Evolutionary conservation across 2,329 filamentous ascomycete species (phyloP), one percentile per base, ranked within the genome.

Genomic region (Plenodomus lindquistii): DNA sequence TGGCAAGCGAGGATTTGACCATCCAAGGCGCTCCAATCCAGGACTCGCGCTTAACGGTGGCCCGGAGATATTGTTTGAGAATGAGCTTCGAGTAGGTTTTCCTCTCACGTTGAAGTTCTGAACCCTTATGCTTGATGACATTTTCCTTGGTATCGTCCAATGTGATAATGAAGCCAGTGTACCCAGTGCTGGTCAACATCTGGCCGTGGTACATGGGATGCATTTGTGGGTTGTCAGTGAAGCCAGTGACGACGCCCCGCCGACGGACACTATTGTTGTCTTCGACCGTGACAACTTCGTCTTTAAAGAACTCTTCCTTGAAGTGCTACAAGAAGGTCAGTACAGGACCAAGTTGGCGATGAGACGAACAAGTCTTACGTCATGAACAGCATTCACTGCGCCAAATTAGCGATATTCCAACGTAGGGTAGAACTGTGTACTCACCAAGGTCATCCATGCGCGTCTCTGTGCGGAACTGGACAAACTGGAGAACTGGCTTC

Each of bases 21-120:
- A 96, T 77, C 94, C 94, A 99, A 0, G 94, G 93, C 0, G 94
- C 94, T n/a, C 93, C 93, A 52, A 86, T 93, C 91, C 92, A 97
- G 3, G 91, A 84, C 66, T 97, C 94, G 52, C 93, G 81, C 2
- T 86, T 88, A n/a, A 97, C 88, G 0, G 91, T 94, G 72, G 95
- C 92, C 70, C 96, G 96, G 56, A 99, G 89, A 59, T 97, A 99
- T 5, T 91, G 91, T 27, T 93, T 86, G 35, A 99, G 79, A 71
- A 97, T 92, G 40, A 92, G 86, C 74, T 99, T 97, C 21, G 93
- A 97, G 69, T 97, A 99, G 39, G 90, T 83, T 63, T 93, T 96
- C 43, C 91, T 85, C 67, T 97, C 92, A 54, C 94, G 87, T 54
- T 84, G 87, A 47, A 97, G 86, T 66, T 96, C 87, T 41, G 67